phyloP scores from a whole-genome alignment of 768 basidiomycete species.

The Roridomyces roridus region DNA sequence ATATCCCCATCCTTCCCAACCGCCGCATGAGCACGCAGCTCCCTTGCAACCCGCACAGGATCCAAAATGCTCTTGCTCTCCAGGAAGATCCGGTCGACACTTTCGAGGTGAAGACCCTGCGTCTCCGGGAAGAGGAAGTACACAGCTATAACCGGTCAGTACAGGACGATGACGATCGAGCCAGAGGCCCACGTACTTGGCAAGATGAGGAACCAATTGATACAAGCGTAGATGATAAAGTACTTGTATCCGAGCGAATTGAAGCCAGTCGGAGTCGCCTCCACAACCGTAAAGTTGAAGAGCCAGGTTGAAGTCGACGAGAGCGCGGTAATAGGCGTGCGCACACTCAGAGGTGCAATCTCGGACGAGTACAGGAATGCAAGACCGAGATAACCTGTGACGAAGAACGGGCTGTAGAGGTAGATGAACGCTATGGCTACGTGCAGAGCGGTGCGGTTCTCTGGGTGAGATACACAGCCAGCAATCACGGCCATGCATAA shows the following conservation, averaged over 20 bases:
- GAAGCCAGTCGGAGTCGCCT: conserved; percentile 26
- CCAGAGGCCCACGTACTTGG: conserved; percentile 14
- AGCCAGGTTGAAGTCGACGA: conserved; percentile 24
- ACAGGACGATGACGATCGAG: not conserved
- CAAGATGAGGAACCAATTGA: conserved; percentile 23
- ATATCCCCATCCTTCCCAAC: conserved; percentile 3
- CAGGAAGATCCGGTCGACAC: conserved; percentile 24
- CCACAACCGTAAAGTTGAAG: conserved; percentile 24
- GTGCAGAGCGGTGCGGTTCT: conserved; percentile 20
- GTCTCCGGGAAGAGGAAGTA: conserved; percentile 26
- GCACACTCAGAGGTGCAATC: conserved; percentile 23
- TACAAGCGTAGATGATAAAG: conserved; percentile 23
- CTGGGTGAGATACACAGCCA: conserved; percentile 14
- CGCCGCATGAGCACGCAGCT: conserved; percentile 7
- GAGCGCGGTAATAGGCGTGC: conserved; percentile 24
- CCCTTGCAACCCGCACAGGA: conserved; percentile 19
- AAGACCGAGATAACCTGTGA: conserved; percentile 25
- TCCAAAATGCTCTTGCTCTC: conserved; percentile 23
- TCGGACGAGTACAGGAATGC: conserved; percentile 26
- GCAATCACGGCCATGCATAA: conserved; percentile 23
- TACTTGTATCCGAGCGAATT: conserved; percentile 18
- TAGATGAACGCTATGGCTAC: conserved; percentile 26
- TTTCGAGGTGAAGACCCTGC: conserved; percentile 25
- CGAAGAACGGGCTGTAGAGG: conserved; percentile 23
- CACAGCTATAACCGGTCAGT: conserved; percentile 10